Evolutionary conservation across 441 rosid species (phyloP), one percentile per base, ranked within the genome.

Genomic region (Populus hybrid): DNA sequence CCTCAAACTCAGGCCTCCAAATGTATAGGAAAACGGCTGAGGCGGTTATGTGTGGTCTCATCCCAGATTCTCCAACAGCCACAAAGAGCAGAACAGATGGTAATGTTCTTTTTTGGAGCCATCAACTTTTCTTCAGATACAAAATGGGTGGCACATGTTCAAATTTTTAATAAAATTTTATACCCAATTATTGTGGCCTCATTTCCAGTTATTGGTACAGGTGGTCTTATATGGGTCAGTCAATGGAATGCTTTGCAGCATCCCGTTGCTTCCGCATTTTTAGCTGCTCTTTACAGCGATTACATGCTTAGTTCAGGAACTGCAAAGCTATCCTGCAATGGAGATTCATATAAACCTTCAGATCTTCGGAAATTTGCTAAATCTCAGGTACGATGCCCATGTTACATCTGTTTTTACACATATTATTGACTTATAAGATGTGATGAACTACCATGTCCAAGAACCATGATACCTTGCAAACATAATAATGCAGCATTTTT

Each of bases 231-330:
- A 85, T 90, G 90, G 98, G 90, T 96, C 59, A 89, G 91, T 72
- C 85, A 93, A 64, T 96, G 98, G 99, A 90, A 94, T 82, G 76
- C 92, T 53, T 69, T 96, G 81, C 99, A 96, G 83, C 97, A 96
- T 79, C 92, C 99, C 2, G 89, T 88, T 64, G 94, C 98, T 38
- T 87, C 98, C 72, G 99, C 99, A n/a, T 94, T 96, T 84, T 87
- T 96, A 87, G 98, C 97, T n/a, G 72, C 92, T 26, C 85, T 94
- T 21, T 96, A 87, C 84, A 88, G 98, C 53, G 97, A 96, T 83
- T 96, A 96, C 93, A 90, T 96, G 98, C 97, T 91, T 74, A 81
- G 93, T 24, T 90, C 99, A 35, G 87, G 83, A 83, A 84, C 93
- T 9, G 89, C 91, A 63, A 88, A 80, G 63, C 75, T 96, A 73